Evolutionary conservation across 2,329 filamentous ascomycete genomes (phyloP).

Genomic region (Alternaria metachromatica): DNA sequence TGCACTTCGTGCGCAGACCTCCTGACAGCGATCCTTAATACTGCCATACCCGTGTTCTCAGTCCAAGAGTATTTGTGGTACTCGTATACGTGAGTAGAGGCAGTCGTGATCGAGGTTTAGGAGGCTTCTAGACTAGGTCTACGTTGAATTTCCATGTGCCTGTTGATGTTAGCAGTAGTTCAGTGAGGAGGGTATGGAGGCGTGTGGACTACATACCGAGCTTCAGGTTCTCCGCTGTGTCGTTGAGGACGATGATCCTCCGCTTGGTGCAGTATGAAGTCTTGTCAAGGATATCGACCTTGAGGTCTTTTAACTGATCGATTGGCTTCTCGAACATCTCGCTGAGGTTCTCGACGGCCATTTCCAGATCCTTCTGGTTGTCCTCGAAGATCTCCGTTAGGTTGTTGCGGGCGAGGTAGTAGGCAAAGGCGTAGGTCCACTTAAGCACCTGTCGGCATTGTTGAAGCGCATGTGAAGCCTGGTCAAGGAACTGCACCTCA

Average conservation of each 20-base stretch:
- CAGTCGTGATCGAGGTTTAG: not conserved
- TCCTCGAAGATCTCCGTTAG: conserved; percentile 97
- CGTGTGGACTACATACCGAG: conserved; percentile 66
- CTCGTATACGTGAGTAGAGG: not conserved
- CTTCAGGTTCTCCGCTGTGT: conserved; percentile 91
- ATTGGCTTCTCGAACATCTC: conserved; percentile 99
- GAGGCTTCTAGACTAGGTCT: conserved; percentile 25
- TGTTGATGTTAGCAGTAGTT: conserved; percentile 19
- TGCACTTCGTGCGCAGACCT: not conserved
- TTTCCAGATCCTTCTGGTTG: conserved; percentile 96
- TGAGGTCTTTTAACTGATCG: conserved; percentile 81
- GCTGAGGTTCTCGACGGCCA: conserved; percentile 95
- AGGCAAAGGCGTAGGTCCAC: conserved; percentile 99
- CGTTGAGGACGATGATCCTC: conserved; percentile 84
- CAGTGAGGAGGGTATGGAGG: not conserved
- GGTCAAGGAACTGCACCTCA: conserved; percentile 95
- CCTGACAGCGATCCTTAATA: not conserved
- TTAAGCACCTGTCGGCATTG: conserved; percentile 98
- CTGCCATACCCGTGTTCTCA: not conserved
- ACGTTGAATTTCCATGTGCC: conserved; percentile 45
- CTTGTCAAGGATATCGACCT: conserved; percentile 98
- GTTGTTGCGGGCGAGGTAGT: conserved; percentile 95
- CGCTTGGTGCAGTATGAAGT: conserved; percentile 96
- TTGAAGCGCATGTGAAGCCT: conserved; percentile 90
- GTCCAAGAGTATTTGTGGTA: not conserved